Percentiles rank a stretch among this genome's conserved stretches.
Evolutionary conservation across 176 grass and related monocot species (phyloP).

Genomic region (Carex parvula): DNA sequence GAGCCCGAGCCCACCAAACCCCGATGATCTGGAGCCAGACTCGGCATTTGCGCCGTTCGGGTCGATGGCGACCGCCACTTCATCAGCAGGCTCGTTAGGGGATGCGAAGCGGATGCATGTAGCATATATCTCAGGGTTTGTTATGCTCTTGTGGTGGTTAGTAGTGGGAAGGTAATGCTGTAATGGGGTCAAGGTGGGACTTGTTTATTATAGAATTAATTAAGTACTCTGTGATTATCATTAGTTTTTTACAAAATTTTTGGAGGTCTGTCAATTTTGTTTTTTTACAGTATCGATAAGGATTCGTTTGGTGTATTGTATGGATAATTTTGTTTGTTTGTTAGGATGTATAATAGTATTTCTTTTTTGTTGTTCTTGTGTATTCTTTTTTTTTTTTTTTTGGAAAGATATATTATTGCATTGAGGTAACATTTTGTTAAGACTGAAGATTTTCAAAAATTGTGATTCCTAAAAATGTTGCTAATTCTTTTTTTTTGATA

Average conservation of each 20-base stretch:
- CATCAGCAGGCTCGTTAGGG: not conserved
- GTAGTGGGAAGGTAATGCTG: conserved; percentile 23
- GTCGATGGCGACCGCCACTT: conserved; percentile 37
- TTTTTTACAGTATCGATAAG: conserved; percentile 3
- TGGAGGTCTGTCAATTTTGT: not conserved
- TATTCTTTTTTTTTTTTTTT: not conserved
- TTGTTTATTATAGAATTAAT: not conserved
- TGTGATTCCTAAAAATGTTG: not conserved
- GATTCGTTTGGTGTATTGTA: not conserved
- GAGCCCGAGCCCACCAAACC: conserved; percentile 91
- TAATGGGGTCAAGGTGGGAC: conserved; percentile 4
- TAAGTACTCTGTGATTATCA: conserved; percentile 6
- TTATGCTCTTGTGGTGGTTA: conserved; percentile 12
- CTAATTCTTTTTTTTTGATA: too few species aligned
- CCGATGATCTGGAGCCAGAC: conserved; percentile 60
- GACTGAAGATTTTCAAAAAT: not conserved
- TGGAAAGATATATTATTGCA: not conserved
- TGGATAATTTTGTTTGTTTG: not conserved
- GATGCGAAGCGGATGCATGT: not conserved
- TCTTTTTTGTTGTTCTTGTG: not conserved
- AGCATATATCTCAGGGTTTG: not conserved
- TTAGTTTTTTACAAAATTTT: conserved; percentile 17
- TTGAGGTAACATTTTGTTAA: not conserved
- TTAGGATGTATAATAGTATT: not conserved
- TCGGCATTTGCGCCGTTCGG: conserved; percentile 53